phyloP scores from a whole-genome alignment of 257 asterid species.

The Verbascum thapsus region DNA sequence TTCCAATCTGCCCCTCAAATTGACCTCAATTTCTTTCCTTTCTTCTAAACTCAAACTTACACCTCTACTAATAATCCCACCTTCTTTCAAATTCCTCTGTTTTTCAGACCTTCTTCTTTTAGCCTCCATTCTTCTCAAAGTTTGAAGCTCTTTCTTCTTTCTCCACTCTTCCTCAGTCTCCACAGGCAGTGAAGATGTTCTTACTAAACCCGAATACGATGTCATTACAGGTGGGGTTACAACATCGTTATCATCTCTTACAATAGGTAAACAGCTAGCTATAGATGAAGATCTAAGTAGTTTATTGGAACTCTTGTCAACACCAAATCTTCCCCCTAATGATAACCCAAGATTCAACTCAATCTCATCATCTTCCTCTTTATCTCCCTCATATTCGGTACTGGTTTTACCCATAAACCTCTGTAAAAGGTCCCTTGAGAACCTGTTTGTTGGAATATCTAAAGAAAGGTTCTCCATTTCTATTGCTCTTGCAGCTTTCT shows the following conservation, averaged over 20 bases:
- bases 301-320: conserved; percentile 61
- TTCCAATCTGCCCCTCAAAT: conserved; percentile 58
- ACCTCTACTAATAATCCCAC: conserved; percentile 32
- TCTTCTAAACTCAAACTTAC: conserved; percentile 52
- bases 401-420: conserved; percentile 68
- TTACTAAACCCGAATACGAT: conserved; percentile 43
- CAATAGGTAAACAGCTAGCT: conserved; percentile 71
- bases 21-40: conserved; percentile 62
- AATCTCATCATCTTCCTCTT: conserved; percentile 40
- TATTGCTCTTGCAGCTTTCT: conserved; percentile 33
- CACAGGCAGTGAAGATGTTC: conserved; percentile 85
- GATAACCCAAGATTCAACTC: conserved; percentile 98
- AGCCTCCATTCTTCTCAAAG: conserved; percentile 90
- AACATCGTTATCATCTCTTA: conserved; percentile 54
- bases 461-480: conserved; percentile 68
- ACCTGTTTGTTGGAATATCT: conserved; percentile 46
- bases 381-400: conserved; percentile 26
- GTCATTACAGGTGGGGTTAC: conserved; percentile 42
- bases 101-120: conserved; percentile 88
- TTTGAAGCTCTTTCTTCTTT: conserved; percentile 88
- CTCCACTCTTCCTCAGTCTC: conserved; percentile 96
- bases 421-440: conserved; percentile 71
- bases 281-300: conserved; percentile 71
- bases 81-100: conserved; percentile 60
- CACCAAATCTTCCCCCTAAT: conserved; percentile 91